Conservation (phyloP, 192 early-diverging fungal genomes). For the Coemansia sp. region DNA sequence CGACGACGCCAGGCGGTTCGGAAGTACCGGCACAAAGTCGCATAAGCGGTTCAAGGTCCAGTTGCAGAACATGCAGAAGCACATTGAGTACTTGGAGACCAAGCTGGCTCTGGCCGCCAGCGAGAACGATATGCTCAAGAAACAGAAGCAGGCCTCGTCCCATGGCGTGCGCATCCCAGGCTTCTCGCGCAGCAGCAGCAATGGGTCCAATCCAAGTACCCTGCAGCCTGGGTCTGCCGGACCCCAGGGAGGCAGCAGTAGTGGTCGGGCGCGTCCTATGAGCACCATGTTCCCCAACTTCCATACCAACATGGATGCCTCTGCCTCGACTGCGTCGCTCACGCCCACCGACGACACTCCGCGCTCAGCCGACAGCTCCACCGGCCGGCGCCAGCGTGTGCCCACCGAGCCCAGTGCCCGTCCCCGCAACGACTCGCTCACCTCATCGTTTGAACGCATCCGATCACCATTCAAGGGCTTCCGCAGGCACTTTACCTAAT, state of each 20-base stretch:
- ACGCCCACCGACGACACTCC: conserved; percentile 7
- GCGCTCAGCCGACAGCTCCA: neutral
- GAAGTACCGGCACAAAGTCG: conserved; percentile 40
- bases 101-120: conserved; percentile 43
- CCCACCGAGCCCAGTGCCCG: conserved; percentile 17
- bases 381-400: conserved; percentile 5
- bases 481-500: conserved; percentile 42
- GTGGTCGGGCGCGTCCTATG: conserved; percentile 2
- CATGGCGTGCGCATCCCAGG: conserved; percentile 18
- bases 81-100: conserved; percentile 47
- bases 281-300: conserved; percentile 41
- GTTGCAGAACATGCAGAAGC: conserved; percentile 50
- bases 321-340: conserved; percentile 23
- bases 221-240: too few species aligned
- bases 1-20: conserved; percentile 14
- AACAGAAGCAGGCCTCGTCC: neutral
- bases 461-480: conserved; percentile 49
- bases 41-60: conserved; percentile 50
- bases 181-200: conserved; percentile 19
- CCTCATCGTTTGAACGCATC: conserved; percentile 45
- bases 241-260: too few species aligned
- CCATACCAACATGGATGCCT: conserved; percentile 30
- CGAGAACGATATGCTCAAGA: conserved; percentile 42
- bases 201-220: too few species aligned
- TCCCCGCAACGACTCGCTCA: conserved; percentile 42